These are phyloP conservation scores for Limnomonas spitsbergensis DNA, from an alignment of 139 green algal genomes.

Conservation along the genomic window DNA sequence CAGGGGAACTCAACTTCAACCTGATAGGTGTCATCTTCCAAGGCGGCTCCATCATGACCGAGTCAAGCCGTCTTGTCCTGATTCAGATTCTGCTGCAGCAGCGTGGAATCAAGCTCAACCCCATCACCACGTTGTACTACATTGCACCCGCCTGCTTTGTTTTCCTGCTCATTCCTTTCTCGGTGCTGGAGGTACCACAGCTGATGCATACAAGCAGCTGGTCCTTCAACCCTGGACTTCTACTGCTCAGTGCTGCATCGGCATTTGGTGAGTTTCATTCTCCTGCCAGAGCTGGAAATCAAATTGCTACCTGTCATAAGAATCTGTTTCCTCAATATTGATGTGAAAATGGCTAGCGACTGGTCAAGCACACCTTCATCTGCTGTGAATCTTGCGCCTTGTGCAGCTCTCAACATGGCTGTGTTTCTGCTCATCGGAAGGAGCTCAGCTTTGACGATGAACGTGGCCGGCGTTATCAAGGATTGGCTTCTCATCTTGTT, in stretches of 20 bases:
- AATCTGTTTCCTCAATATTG: not conserved
- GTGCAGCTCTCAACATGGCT: conserved; percentile 79
- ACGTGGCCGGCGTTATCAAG: conserved; percentile 59
- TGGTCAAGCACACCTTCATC: no score
- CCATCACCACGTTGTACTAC: conserved; percentile 83
- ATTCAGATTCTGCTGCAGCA: conserved; percentile 79
- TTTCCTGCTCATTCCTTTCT: conserved; percentile 55
- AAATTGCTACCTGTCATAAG: not conserved
- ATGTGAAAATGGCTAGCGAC: not conserved
- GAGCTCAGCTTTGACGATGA: conserved; percentile 68
- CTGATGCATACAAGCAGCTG: not conserved
- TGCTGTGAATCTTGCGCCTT: no score
- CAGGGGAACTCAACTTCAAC: conserved; percentile 52
- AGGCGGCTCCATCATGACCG: conserved; percentile 41
- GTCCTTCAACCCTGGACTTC: conserved; percentile 16
- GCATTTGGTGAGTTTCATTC: conserved; percentile 38
- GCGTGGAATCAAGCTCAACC: conserved; percentile 82
- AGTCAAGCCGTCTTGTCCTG: conserved; percentile 51
- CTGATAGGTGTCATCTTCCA: conserved; percentile 55
- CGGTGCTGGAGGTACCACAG: conserved; percentile 46
- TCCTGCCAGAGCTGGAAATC: no score
- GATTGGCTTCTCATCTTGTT: conserved; percentile 38
- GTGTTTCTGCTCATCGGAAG: conserved; percentile 87
- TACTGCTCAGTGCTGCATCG: conserved; percentile 31
- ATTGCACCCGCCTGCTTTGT: conserved; percentile 65